Evolutionary conservation across 2,329 filamentous ascomycete genomes (phyloP).

Genomic region (Colletotrichum sublineola): DNA sequence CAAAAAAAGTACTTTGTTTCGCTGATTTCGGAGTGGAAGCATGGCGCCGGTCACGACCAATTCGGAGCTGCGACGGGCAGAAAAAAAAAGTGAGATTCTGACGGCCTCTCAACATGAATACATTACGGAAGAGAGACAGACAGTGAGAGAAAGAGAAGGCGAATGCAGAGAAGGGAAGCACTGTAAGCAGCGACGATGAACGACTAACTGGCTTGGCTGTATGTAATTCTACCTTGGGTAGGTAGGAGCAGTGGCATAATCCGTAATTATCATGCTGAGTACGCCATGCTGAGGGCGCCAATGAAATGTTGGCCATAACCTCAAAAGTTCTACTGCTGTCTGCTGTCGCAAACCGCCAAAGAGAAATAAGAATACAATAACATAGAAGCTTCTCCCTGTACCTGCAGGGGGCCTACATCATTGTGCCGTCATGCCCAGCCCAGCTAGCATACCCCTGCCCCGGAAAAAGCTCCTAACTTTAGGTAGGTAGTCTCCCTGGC

Average conservation of each 20-base stretch:
- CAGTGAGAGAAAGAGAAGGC: neutral
- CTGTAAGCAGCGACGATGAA: constrained; percentile 25
- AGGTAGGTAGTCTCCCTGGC: constrained; percentile 15
- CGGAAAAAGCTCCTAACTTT: constrained; percentile 33
- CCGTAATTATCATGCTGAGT: constrained; percentile 23
- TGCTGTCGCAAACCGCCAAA: neutral
- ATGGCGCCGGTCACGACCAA: constrained; percentile 24
- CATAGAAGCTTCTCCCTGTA: constrained; percentile 23
- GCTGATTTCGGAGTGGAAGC: constrained; percentile 5
- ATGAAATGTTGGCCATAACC: neutral
- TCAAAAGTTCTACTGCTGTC: neutral
- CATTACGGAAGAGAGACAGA: neutral
- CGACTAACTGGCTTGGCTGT: constrained; percentile 33
- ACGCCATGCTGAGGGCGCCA: neutral
- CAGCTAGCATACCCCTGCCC: constrained; percentile 26
- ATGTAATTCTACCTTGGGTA: constrained; percentile 8
- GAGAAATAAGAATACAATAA: no score
- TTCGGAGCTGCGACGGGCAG: constrained; percentile 23
- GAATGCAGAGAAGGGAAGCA: neutral
- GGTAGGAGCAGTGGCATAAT: constrained; percentile 18
- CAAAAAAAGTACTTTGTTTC: constrained; percentile 27
- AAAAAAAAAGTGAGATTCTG: constrained; percentile 14
- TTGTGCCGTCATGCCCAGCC: constrained; percentile 29
- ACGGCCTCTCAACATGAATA: constrained; percentile 4
- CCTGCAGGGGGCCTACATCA: constrained; percentile 42